Percentiles rank a stretch among this genome's conserved stretches.
phyloP scores from a whole-genome alignment of 2,329 filamentous ascomycete genomes.

The Venturia pyrina region DNA sequence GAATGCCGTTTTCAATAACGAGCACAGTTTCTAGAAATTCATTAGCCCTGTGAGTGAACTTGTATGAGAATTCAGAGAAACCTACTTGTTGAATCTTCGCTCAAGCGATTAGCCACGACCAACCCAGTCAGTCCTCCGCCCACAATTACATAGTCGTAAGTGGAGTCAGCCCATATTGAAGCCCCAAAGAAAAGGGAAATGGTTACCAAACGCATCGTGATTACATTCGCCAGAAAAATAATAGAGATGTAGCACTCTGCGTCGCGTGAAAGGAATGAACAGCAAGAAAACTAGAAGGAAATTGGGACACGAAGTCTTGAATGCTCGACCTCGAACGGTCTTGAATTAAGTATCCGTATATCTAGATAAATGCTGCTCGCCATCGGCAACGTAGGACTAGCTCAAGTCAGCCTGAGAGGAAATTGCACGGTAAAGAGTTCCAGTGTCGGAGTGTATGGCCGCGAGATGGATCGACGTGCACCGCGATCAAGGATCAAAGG shows the following conservation, averaged over 20 bases:
- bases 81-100: constrained; percentile 23
- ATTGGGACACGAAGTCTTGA: background rate
- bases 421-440: background rate
- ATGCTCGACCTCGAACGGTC: background rate
- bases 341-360: background rate
- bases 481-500: background rate
- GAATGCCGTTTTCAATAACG: background rate
- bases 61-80: background rate
- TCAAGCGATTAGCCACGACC: constrained; percentile 41
- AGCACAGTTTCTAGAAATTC: background rate
- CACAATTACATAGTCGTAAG: constrained; percentile 32
- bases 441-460: background rate
- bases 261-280: background rate
- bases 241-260: background rate
- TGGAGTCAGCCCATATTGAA: constrained; percentile 9
- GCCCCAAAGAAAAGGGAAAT: background rate
- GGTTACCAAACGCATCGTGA: background rate
- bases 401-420: background rate
- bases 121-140: constrained; percentile 44
- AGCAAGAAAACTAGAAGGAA: background rate
- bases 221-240: background rate
- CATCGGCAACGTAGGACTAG: background rate
- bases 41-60: background rate
- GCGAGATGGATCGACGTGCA: background rate
- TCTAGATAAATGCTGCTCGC: background rate